Evolutionary conservation across 2,329 filamentous ascomycete genomes (phyloP), one percentile per base, ranked within the genome.

Genomic region (Ascocoryne sarcoides): DNA sequence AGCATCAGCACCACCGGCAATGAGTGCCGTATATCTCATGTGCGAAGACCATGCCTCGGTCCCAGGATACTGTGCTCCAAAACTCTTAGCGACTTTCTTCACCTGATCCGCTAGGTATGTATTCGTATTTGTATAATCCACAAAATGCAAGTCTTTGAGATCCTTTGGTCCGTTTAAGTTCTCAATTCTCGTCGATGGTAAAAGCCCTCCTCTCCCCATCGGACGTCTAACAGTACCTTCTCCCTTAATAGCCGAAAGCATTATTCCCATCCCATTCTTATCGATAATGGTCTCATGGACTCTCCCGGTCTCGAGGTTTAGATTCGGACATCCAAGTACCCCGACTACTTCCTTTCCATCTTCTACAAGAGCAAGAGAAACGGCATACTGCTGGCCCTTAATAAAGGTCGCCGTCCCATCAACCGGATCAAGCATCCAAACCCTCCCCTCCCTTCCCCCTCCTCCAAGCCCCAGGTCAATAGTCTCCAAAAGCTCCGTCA

Each of bases 381-480:
- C 73, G 3, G 71, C 76, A 44, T 80, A 82, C 59, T 82, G 77
- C 57, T 76, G 67, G 3, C 73, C 73, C 29, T 62, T 61, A 48
- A 82, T 69, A 43, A 79, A 82, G 0, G 75, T 73, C 12, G 70
- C 71, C 1, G 77, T 82, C 20, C 77, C 77, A 49, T 82, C 77
- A 5, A 82, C 71, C 0, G 77, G 77, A 52, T 82, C 77, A 55
- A 82, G 68, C 20, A 76, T 69, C 77, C 77, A 82, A 37, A 73
- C 67, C 1, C 69, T 61, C 2, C 59, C 67, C 44, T 52, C 55
- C 45, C 52, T 55, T 4, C 57, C 60, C 33, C 60, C 61, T 8
- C 57, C 48, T 1, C 67, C 68, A 2, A 65, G 70, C 2, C 77
- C 77, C 10, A 71, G 60, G 54, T 81, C 76, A 52, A 82, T 78